Conservation (phyloP, 2,329 filamentous ascomycete species). For the Fusarium multiceps region DNA sequence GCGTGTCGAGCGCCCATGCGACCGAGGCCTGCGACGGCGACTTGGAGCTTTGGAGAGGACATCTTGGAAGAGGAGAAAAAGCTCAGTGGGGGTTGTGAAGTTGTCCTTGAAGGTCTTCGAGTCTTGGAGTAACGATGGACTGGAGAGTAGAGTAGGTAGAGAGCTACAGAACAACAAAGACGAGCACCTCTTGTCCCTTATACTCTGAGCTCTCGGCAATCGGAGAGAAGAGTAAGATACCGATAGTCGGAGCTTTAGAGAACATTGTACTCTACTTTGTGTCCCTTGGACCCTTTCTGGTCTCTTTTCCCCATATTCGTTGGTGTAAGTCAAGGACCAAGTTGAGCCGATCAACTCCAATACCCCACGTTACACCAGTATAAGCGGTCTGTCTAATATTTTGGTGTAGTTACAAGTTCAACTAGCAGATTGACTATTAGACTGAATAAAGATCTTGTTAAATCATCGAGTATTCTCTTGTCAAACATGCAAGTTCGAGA, state of each 20-base stretch:
- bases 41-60: constrained; percentile 41
- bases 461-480: background rate
- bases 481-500: background rate
- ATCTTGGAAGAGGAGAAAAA: constrained; percentile 2
- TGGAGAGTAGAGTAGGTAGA: background rate
- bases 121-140: background rate
- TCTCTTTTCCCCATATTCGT: background rate
- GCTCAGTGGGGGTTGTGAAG: no score
- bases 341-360: background rate
- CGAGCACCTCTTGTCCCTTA: constrained; percentile 28
- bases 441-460: background rate
- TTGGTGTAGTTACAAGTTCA: background rate
- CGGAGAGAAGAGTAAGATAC: background rate
- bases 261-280: background rate
- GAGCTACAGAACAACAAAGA: background rate
- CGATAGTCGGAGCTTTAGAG: constrained; percentile 19
- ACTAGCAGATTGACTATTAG: background rate
- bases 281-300: background rate
- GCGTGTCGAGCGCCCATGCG: constrained; percentile 46
- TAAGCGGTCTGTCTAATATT: constrained; percentile 1
- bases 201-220: constrained; percentile 8
- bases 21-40: constrained; percentile 43
- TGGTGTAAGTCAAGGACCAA: constrained; percentile 2
- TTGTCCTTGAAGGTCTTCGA: no score
- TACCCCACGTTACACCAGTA: background rate